Evolutionary conservation across 805 yeast genomes (phyloP), one percentile per base, ranked within the genome.

Genomic region (Starmerella sirachaensis): DNA sequence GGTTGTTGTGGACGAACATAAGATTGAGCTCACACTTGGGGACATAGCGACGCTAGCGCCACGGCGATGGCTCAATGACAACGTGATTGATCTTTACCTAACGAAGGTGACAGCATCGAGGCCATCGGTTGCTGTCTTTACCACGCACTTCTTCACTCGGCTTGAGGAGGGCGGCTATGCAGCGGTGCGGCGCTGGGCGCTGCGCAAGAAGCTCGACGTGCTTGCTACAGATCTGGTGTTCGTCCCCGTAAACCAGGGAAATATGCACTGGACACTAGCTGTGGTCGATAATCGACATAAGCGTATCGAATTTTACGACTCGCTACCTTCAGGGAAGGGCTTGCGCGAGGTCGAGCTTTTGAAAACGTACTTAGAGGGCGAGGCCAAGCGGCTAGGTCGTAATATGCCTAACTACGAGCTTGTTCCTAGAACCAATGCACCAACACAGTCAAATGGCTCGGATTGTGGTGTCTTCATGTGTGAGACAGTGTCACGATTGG

Each of bases 391-490:
- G 34, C 59, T 68, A 28, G 57, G 29, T 4, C 11, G 51, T 1
- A 50, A 40, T 4, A 65, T 65, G 6, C 43, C 54, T 24, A 62
- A 60, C 14, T 52, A 48, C 39, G 14, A 25, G 28, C 27, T 33
- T 9, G 38, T 31, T 10, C 49, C 51, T 26, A 31, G 55, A 3
- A 44, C 56, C 2, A 54, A 59, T n/a, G 67, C 86, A 29, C 97
- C 98, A 1, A 82, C 78, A 48, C 98, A 91, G 55, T 63, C 67
- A 19, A 91, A 91, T 54, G 96, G 96, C 0, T 82, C 56, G 48
- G 98, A 91, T 58, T 91, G 98, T 63, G 98, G 98, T 6, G 93
- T 88, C 2, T 91, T 86, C 53, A 71, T 93, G 2, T 79, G 96
- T 57, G 72, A 85, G 38, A 78, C 76, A 32, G 82, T 81, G 1